Evolutionary conservation across 1,284 basidiomycete species (phyloP), one percentile per base, ranked within the genome.

Genomic region (Papiliotrema terrestris): DNA sequence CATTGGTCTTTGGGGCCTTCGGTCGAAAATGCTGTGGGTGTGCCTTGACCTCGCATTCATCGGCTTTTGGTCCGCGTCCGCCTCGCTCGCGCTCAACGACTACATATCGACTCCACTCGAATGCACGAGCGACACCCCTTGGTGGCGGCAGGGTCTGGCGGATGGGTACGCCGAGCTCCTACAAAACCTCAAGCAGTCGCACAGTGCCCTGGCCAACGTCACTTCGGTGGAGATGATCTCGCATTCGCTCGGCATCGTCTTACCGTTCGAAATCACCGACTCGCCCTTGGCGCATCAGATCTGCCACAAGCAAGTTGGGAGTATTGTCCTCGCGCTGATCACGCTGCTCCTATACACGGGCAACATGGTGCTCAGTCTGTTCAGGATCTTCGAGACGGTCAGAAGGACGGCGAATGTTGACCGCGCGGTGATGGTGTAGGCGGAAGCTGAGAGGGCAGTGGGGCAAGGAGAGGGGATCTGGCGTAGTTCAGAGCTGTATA

Each of bases 1-100:
- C 1, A 82, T 83, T 58, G 82, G 82, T 4, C 69, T 83, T 3
- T 83, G 82, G 82, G 72, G 68, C 25, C 68, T 80, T 37, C 68
- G 76, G 25, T 76, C 72, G 45, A 80, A 80, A 59, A 79, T 78
- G 73, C 60, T 75, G 22, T 78, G 72, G 74, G 73, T 75, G 11
- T 74, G 74, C 49, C 54, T 75, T 15, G 80, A 81, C 61, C 69
- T 83, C 32, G 59, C 82, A 41, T 82, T 83, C 55, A 78, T 83
- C 52, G 74, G 67, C 0, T 54, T 76, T 13, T 74, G 74, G 75
- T 69, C 67, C 15, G 65, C 62, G 2, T 63, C 65, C 23, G 67
- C 81, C 15, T 75, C 79, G 0, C 71, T 82, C 20, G 66, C 79
- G 0, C 78, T 80, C 59, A 81, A 82, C 67, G 81, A 83, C 64